Evolutionary conservation across 441 rosid genomes (phyloP).

Genomic region (Eutrema salsugineum): DNA sequence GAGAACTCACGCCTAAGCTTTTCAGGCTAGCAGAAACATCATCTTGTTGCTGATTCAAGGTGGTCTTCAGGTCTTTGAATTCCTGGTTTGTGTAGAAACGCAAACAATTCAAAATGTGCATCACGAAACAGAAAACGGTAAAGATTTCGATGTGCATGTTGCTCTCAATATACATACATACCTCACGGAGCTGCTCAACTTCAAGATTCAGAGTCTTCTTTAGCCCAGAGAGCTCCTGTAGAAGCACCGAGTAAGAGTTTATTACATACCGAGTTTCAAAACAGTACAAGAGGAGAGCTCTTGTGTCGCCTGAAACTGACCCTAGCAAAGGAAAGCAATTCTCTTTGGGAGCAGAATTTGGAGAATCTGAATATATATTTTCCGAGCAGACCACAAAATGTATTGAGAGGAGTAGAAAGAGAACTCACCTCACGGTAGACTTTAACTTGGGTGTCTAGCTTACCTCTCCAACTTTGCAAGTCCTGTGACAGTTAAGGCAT

Average conservation of each 20-base stretch:
- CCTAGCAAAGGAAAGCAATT: not conserved
- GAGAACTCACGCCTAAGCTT: slow-evolving; percentile 57
- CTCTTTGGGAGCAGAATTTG: not conserved
- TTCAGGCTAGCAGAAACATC: slow-evolving; percentile 65
- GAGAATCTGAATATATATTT: too few species aligned
- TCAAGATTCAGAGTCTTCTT: slow-evolving; percentile 68
- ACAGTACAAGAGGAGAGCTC: not conserved
- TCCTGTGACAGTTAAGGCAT: slow-evolving; percentile 45
- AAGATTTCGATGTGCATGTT: not conserved
- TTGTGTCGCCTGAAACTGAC: not conserved
- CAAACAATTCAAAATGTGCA: not conserved
- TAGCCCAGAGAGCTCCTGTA: slow-evolving; percentile 74
- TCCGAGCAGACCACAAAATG: not conserved
- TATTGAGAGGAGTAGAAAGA: not conserved
- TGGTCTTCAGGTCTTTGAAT: slow-evolving; percentile 68
- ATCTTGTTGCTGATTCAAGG: slow-evolving; percentile 80
- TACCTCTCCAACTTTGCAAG: slow-evolving; percentile 93
- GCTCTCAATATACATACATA: not conserved
- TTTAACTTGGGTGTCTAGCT: slow-evolving; percentile 87
- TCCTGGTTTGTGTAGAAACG: slow-evolving; percentile 37
- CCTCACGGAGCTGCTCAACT: slow-evolving; percentile 77
- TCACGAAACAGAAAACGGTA: not conserved
- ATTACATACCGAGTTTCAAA: not conserved
- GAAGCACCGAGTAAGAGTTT: not conserved
- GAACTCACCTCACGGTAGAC: slow-evolving; percentile 69